phyloP scores from a whole-genome alignment of 345 rosid species.

The Corchorus capsularis region DNA sequence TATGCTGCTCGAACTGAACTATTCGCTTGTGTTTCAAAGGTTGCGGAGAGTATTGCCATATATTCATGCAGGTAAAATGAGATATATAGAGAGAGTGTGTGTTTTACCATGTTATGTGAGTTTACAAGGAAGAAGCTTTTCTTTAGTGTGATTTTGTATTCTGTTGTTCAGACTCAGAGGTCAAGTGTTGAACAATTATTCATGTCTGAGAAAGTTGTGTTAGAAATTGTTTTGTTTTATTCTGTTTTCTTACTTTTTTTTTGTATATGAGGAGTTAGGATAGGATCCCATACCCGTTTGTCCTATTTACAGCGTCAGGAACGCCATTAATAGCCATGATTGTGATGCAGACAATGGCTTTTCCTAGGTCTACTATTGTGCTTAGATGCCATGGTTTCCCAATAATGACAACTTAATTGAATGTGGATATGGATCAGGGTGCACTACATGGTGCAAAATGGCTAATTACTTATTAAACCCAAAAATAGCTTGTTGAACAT shows the following conservation, averaged over 20 bases:
- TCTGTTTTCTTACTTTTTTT: not conserved
- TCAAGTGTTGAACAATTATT: too few species aligned
- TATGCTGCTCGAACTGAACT: conserved; percentile 37
- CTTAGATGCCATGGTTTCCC: not conserved
- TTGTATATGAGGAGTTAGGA: not conserved
- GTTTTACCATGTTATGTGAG: not conserved
- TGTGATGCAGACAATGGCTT: not conserved
- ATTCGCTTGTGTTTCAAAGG: conserved; percentile 36
- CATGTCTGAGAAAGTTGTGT: not conserved
- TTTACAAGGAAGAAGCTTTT: not conserved
- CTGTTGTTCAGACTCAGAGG: not conserved
- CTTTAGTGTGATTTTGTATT: not conserved
- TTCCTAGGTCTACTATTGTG: not conserved
- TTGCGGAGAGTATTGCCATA: conserved; percentile 31
- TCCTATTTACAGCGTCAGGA: not conserved
- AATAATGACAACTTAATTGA: not conserved
- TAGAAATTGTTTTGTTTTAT: not conserved
- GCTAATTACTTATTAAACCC: not conserved
- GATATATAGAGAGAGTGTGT: not conserved
- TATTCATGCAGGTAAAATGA: conserved; percentile 44
- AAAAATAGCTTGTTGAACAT: not conserved
- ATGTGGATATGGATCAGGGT: not conserved
- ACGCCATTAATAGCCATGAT: not conserved
- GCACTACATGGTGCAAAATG: not conserved
- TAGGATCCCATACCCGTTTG: not conserved